Base-by-base conservation (phyloP, 2,329 filamentous ascomycete genomes). In the Pezicula radicicola region DNA sequence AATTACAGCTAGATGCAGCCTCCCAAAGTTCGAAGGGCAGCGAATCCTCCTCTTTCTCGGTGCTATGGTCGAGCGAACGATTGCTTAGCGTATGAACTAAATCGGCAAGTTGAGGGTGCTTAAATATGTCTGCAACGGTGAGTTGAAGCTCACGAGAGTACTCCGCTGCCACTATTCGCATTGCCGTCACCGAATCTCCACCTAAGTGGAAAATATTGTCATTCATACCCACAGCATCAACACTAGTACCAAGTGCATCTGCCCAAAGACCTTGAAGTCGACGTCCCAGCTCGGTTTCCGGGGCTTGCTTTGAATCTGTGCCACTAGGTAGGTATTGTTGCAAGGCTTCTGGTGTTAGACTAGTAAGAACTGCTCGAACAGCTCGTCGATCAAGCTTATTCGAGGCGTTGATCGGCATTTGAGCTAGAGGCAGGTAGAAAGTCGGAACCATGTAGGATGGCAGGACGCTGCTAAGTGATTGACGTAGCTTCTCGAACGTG, bases 401-500 rank as follows among this genome's bases (percentile, higher is more conserved):
- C 3, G 62, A 66, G 1, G 59, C 53, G 13, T 61, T 46, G 15
- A 64, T 45, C 0, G 68, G 68, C 9, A 70, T 56, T 8, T 50
- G 42, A 40, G 58, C 49, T 6, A 69, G 53, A 1, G 59, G 59
- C 8, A 71, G 33, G 55, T 63, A 71, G 6, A 64, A 51, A 6
- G 58, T 61, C 0, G 70, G 70, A 1, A 72, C 58, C 70, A 72
- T 72, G 52, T 69, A 71, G 0, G 58, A 50, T 0, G 69, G 68
- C 1, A 72, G 47, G 60, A 44, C 10, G 4, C 33, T 10, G 25
- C 42, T 28, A 18, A 45, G 42, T 45, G 42, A 45, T n/a, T 25
- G 12, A 45, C 42, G 42, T 33, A 45, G 42, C 42, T 45, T 45
- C 6, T 33, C 42, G 27, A 45, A 45, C n/a, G 42, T 16, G 25